Evolutionary conservation across 257 asterid genomes (phyloP).

Genomic region (Leonotis leonurus): DNA sequence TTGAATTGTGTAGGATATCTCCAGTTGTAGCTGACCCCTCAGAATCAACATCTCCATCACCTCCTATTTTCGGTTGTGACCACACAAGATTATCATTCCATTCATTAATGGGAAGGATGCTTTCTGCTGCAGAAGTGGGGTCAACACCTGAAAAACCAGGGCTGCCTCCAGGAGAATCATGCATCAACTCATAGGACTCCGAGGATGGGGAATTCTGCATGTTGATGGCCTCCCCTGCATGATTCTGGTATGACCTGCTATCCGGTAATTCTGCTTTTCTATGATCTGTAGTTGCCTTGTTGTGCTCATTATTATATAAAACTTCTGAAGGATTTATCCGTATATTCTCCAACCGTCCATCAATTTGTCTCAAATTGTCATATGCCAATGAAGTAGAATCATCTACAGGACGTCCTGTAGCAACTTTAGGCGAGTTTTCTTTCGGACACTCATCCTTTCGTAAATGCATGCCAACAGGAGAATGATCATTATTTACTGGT

Average conservation of each 20-base stretch:
- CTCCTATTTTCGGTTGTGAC: slow-evolving; percentile 36
- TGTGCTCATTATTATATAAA: slow-evolving; percentile 28
- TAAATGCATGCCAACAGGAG: slow-evolving; percentile 32
- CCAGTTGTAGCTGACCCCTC: too few relatives aligned
- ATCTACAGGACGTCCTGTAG: slow-evolving; percentile 38
- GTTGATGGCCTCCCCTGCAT: too few relatives aligned
- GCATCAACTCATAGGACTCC: slow-evolving; percentile 39
- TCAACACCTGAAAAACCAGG: slow-evolving; percentile 31
- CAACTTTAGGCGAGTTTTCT: slow-evolving; percentile 35
- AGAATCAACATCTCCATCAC: too few relatives aligned
- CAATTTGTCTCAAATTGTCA: slow-evolving; percentile 60
- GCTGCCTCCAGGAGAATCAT: slow-evolving; percentile 29
- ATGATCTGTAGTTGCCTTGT: too few relatives aligned
- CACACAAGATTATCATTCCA: slow-evolving; percentile 33
- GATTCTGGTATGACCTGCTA: slow-evolving; percentile 23
- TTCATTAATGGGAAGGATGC: slow-evolving; percentile 21
- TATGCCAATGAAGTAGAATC: slow-evolving; percentile 35
- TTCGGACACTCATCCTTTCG: slow-evolving; percentile 57
- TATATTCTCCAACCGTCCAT: slow-evolving; percentile 63
- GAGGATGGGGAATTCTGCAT: slow-evolving; percentile 26
- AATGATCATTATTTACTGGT: slow-evolving; percentile 35
- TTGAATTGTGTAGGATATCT: too few relatives aligned
- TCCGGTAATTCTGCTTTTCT: slow-evolving; percentile 29
- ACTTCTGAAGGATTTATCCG: slow-evolving; percentile 48
- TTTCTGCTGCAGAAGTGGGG: slow-evolving; percentile 35